These are phyloP conservation scores for Glonium stellatum DNA, from an alignment of 495 filamentous ascomycete genomes.

Conservation along the genomic window DNA sequence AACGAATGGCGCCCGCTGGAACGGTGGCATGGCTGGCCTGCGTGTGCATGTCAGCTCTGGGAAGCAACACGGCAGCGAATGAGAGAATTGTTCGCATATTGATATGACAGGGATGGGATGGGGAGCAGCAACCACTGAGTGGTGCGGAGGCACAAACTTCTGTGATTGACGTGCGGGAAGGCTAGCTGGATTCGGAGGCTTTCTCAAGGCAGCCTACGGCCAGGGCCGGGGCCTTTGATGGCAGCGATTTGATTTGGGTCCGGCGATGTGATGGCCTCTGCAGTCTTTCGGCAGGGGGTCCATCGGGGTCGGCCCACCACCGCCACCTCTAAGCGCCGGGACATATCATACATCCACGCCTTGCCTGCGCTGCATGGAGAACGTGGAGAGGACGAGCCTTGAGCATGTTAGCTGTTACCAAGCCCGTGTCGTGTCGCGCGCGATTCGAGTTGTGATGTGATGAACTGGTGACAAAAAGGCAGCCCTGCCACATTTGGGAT, in stretches of 20 bases:
- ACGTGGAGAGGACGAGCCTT: not conserved
- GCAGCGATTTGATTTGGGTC: not conserved
- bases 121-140: conserved; percentile 15
- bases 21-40: conserved; percentile 8
- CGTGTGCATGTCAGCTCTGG: conserved; percentile 12
- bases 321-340: conserved; percentile 1
- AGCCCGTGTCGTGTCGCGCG: not conserved
- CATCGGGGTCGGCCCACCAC: conserved; percentile 1
- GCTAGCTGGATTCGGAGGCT: not conserved
- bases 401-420: not conserved
- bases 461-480: not conserved
- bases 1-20: conserved; percentile 13
- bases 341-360: not conserved
- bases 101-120: conserved; percentile 3
- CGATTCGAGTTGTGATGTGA: conserved; percentile 5
- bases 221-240: too few species aligned
- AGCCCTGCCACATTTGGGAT: not conserved
- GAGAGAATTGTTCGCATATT: not conserved
- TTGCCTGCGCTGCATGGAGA: not conserved
- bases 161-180: conserved; percentile 8
- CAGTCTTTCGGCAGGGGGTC: conserved; percentile 11
- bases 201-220: too few species aligned
- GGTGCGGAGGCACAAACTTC: not conserved
- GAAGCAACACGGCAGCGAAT: conserved; percentile 7
- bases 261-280: conserved; percentile 10